Percentiles rank a stretch among this genome's conserved stretches.
phyloP scores from a whole-genome alignment of 2,329 filamentous ascomycete genomes.

The Hawksworthiomyces lignivorus region DNA sequence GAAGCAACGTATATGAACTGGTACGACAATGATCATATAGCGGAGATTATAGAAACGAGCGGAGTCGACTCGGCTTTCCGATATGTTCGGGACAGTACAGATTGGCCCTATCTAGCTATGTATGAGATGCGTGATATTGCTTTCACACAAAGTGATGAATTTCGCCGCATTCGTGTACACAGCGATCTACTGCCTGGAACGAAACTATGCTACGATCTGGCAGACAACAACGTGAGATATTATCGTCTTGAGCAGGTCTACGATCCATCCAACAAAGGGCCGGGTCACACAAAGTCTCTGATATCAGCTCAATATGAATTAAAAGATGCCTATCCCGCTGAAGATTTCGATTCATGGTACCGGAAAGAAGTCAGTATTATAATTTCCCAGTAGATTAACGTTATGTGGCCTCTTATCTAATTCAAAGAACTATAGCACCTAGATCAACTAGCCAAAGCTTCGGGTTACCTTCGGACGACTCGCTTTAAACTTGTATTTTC shows the following conservation, averaged over 20 bases:
- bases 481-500: constrained; percentile 17
- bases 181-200: constrained; percentile 21
- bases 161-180: constrained; percentile 25
- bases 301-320: constrained; percentile 13
- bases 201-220: constrained; percentile 17
- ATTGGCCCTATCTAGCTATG: constrained; percentile 28
- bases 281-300: constrained; percentile 16
- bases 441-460: constrained; percentile 8
- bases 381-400: too few relatives aligned
- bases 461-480: constrained; percentile 19
- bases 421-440: constrained; percentile 12
- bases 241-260: constrained; percentile 18
- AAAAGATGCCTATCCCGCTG: constrained; percentile 9
- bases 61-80: constrained; percentile 27
- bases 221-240: constrained; percentile 17
- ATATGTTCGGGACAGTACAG: constrained; percentile 19
- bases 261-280: constrained; percentile 17
- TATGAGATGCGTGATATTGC: constrained; percentile 28
- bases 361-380: constrained; percentile 13
- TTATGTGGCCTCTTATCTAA: too few relatives aligned
- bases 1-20: constrained; percentile 26
- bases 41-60: constrained; percentile 26
- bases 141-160: constrained; percentile 26
- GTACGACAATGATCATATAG: constrained; percentile 32
- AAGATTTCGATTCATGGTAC: constrained; percentile 19